Evolutionary conservation across 495 filamentous ascomycete species (phyloP), one percentile per base, ranked within the genome.

Genomic region (Hypoxylon subgilvum): DNA sequence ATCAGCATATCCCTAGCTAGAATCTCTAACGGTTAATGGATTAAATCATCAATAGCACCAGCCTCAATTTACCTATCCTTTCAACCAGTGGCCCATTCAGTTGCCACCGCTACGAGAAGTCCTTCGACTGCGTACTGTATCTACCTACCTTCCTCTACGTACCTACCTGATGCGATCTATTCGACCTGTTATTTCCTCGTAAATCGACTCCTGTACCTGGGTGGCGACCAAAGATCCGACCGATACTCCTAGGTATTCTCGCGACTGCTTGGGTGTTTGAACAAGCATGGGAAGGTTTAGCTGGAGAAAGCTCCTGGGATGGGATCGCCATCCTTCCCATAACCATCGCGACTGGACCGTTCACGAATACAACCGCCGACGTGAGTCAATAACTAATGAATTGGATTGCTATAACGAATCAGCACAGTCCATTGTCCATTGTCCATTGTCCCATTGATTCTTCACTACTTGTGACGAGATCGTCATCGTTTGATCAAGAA

Each of bases 241-340:
- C 30, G 6, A 48, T 17, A 44, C n/a, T n/a, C n/a, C n/a, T n/a
- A n/a, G n/a, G n/a, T n/a, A n/a, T n/a, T n/a, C n/a, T 61, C 18
- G 22, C 21, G 16, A 27, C 40, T 40, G 7, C 53, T 27, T 27
- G 13, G 8, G 19, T 8, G 6, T 12, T 8, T 14, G 8, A 32
- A 40, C 3, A 35, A 54, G 6, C 9, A 69, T 69, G 67, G 64
- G 36, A 34, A 38, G 67, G 18, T 70, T 74, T 38, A 71, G 52
- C 50, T 79, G 69, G 74, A 57, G 65, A 42, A 65, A 65, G 14
- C 51, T 79, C 4, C 65, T 79, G 1, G 75, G 77, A 23, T 78
- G 75, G 75, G 75, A 78, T 55, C 62, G 58, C 49, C 73, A 75
- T 34, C 63, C 66, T 1, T 51, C 55, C 21, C 65, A 57, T 4